A percentile compares a stretch with the other conserved stretches of the same genome.
Evolutionary conservation across 1,139 yeast species (phyloP).

Genomic region (Saccharomyces hybrid): DNA sequence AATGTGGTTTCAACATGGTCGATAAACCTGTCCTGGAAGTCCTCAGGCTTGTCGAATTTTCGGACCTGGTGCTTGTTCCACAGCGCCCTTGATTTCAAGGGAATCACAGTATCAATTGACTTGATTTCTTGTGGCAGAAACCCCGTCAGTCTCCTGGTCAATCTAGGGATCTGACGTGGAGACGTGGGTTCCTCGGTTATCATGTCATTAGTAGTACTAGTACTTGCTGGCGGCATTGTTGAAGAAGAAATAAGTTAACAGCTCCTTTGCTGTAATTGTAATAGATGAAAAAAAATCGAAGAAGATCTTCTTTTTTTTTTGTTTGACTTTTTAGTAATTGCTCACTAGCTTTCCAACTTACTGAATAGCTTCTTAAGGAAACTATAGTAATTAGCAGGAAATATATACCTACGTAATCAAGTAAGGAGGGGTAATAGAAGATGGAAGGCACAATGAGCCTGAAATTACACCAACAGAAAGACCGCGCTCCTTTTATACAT

Average conservation of each 20-base stretch:
- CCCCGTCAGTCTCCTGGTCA: constrained; percentile 76
- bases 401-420: background rate
- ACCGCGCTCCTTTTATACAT: background rate
- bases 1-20: constrained; percentile 83
- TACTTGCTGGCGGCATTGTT: constrained; percentile 8
- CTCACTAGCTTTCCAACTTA: background rate
- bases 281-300: background rate
- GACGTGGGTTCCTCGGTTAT: constrained; percentile 26
- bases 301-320: background rate
- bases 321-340: background rate
- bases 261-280: background rate
- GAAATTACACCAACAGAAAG: background rate
- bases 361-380: background rate
- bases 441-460: background rate
- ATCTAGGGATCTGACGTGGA: constrained; percentile 27
- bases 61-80: constrained; percentile 62
- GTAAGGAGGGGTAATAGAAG: background rate
- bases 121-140: constrained; percentile 85
- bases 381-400: no score
- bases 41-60: constrained; percentile 45
- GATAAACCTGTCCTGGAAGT: constrained; percentile 64
- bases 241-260: background rate
- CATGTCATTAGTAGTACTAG: constrained; percentile 25
- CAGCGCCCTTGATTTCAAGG: constrained; percentile 62
- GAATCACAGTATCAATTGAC: constrained; percentile 74